These are phyloP conservation scores for Moniliophthora roreri DNA, from an alignment of 1,284 basidiomycete species.

Conservation along the genomic window DNA sequence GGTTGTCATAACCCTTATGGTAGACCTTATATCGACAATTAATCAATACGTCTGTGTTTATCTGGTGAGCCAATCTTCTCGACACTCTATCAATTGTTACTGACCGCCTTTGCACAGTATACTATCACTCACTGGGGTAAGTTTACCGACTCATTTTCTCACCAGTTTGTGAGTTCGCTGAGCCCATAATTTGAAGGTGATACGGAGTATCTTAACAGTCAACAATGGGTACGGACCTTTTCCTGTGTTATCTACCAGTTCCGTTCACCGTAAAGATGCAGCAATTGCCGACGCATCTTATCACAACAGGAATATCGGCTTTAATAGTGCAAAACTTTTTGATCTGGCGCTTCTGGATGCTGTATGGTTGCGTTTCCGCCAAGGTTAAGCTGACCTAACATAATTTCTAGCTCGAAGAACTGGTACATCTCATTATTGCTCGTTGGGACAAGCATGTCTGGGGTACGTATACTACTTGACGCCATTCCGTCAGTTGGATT, in stretches of 20 bases:
- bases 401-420: neutral
- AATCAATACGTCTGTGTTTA: neutral
- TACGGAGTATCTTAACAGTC: neutral
- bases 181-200: neutral
- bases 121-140: constrained; percentile 2
- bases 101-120: neutral
- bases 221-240: neutral
- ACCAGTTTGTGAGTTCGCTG: neutral
- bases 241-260: neutral
- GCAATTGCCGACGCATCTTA: neutral
- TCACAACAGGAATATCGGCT: neutral
- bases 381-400: neutral
- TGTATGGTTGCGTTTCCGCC: neutral
- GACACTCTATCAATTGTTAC: too few relatives aligned
- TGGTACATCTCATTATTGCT: neutral
- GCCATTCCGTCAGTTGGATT: neutral
- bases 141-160: neutral
- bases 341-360: neutral
- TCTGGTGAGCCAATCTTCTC: neutral
- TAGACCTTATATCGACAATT: neutral
- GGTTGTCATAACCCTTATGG: neutral
- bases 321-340: neutral
- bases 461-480: neutral
- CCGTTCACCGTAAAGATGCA: neutral
- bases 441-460: neutral